Percentiles rank a stretch among this genome's conserved stretches.
phyloP scores from a whole-genome alignment of 257 asterid genomes.

The Cruciata laevipes region DNA sequence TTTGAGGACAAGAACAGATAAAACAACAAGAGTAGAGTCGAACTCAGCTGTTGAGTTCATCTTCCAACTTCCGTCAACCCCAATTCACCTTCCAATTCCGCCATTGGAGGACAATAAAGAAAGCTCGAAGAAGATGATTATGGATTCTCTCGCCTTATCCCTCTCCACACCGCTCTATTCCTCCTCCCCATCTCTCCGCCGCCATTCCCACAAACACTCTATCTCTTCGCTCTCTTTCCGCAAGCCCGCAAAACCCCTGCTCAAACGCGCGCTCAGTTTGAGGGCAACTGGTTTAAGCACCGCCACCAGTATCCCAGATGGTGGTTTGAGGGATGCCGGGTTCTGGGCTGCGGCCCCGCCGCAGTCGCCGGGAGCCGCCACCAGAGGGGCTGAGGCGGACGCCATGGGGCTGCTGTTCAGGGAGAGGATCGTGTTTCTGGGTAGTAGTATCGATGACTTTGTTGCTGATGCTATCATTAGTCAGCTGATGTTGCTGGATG shows the following conservation, averaged over 20 bases:
- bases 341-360: slow-evolving; percentile 37
- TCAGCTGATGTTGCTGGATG: slow-evolving; percentile 79
- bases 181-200: slow-evolving; percentile 22
- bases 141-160: slow-evolving; percentile 59
- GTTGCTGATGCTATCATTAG: slow-evolving; percentile 84
- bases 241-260: slow-evolving; percentile 35
- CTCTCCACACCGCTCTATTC: slow-evolving; percentile 42
- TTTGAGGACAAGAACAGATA: neutral
- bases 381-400: slow-evolving; percentile 71
- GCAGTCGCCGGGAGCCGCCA: slow-evolving; percentile 54
- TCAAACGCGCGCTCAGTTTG: slow-evolving; percentile 8
- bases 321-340: slow-evolving; percentile 31
- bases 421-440: slow-evolving; percentile 92
- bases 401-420: slow-evolving; percentile 73
- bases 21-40: neutral
- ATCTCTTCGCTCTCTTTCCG: slow-evolving; percentile 19
- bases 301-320: slow-evolving; percentile 14
- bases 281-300: neutral
- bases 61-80: slow-evolving; percentile 6
- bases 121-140: slow-evolving; percentile 10
- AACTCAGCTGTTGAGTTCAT: neutral
- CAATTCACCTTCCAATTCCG: slow-evolving; percentile 7
- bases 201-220: slow-evolving; percentile 26
- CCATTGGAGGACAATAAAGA: neutral
- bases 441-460: slow-evolving; percentile 64